Conservation (phyloP, 371 early-diverging fungal genomes). For the Mucor plumbeus region DNA sequence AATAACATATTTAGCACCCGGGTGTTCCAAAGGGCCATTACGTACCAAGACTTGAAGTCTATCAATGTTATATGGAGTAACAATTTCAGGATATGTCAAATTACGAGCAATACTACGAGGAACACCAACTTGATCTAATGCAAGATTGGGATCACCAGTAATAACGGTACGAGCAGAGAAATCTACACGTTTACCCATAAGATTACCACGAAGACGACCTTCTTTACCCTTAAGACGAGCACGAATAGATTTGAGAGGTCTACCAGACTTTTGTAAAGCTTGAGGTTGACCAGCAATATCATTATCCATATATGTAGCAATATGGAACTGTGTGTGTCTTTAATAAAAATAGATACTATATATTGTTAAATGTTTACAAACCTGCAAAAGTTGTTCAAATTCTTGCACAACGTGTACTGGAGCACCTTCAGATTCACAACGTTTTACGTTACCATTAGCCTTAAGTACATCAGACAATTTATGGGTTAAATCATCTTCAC, state of each 20-base stretch:
- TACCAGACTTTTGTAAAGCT: conserved; percentile 95
- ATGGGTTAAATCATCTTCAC: conserved; percentile 99
- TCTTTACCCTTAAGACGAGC: conserved; percentile 99
- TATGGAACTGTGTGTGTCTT: conserved; percentile 76
- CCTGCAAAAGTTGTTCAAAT: conserved; percentile 94
- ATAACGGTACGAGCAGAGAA: conserved; percentile 99
- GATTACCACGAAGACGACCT: conserved; percentile 98
- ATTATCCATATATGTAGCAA: conserved; percentile 99
- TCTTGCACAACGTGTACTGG: conserved; percentile 96
- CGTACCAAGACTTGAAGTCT: conserved; percentile 88
- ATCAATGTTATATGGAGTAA: conserved; percentile 98
- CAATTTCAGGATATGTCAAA: conserved; percentile 98
- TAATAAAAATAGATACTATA: neutral
- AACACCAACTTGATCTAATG: conserved; percentile 99
- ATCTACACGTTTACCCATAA: conserved; percentile 99
- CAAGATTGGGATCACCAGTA: conserved; percentile 99
- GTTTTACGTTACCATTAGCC: conserved; percentile 91
- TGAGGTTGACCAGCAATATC: conserved; percentile 98
- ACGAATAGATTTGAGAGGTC: conserved; percentile 97
- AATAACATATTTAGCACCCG: conserved; percentile 99
- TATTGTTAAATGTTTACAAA: conserved; percentile 12
- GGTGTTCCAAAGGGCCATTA: conserved; percentile 97
- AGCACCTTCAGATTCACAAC: conserved; percentile 95
- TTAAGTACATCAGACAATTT: conserved; percentile 97
- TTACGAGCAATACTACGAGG: conserved; percentile 98